These are phyloP conservation scores for Pseudogymnoascus destructans DNA, from an alignment of 2,329 filamentous ascomycete species.

Conservation along the genomic window DNA sequence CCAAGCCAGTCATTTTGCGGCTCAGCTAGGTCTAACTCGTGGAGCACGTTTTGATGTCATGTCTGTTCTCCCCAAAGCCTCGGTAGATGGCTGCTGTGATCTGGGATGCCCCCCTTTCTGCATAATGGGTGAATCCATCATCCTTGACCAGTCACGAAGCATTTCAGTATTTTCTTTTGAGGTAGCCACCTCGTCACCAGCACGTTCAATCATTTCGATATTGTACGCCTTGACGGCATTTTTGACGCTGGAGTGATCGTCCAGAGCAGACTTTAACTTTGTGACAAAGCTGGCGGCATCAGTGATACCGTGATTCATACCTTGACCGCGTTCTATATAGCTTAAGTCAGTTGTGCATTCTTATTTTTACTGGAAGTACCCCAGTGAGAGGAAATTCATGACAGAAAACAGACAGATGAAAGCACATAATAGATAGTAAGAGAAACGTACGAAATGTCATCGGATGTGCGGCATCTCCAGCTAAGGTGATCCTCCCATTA, in stretches of 20 bases:
- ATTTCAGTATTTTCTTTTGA: constrained; percentile 33
- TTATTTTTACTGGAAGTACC: background rate
- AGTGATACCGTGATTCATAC: constrained; percentile 33
- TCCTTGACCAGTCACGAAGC: constrained; percentile 31
- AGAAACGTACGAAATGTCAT: constrained; percentile 32
- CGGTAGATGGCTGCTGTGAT: background rate
- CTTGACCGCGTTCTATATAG: constrained; percentile 30
- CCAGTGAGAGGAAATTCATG: too few species aligned
- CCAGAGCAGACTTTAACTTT: constrained; percentile 16
- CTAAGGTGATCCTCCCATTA: constrained; percentile 33
- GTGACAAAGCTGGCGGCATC: constrained; percentile 24
- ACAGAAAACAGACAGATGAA: background rate
- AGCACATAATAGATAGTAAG: background rate
- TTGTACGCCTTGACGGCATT: constrained; percentile 30
- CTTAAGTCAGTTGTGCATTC: background rate
- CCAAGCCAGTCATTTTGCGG: background rate
- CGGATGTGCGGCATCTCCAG: constrained; percentile 43
- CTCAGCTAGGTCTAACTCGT: background rate
- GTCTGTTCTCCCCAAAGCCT: too few species aligned
- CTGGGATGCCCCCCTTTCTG: constrained; percentile 13
- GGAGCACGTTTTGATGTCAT: too few species aligned
- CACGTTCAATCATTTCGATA: constrained; percentile 33
- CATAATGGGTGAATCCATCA: constrained; percentile 25
- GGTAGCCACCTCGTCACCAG: constrained; percentile 31
- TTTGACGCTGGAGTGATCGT: constrained; percentile 15